Evolutionary conservation across 495 filamentous ascomycete species (phyloP).

Genomic region (Penicillium angulare): DNA sequence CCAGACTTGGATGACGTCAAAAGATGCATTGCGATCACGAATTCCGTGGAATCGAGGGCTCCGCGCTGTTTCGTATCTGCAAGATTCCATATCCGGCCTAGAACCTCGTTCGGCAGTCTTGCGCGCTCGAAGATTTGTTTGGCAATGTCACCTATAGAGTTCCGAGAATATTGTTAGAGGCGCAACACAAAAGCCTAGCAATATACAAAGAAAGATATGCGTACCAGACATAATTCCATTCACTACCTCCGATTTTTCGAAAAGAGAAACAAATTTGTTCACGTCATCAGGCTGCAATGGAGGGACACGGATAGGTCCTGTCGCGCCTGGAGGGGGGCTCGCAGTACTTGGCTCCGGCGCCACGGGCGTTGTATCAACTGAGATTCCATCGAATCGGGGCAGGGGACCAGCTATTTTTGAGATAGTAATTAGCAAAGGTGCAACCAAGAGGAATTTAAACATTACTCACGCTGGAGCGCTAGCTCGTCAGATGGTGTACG

Average conservation of each 20-base stretch:
- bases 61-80: slow-evolving; percentile 91
- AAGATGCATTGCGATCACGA: slow-evolving; percentile 98
- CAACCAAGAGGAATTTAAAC: not conserved
- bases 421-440: not conserved
- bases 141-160: slow-evolving; percentile 65
- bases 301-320: slow-evolving; percentile 81
- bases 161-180: not conserved
- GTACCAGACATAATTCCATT: slow-evolving; percentile 79
- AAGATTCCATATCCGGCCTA: slow-evolving; percentile 93
- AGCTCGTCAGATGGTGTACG: slow-evolving; percentile 77
- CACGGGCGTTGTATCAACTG: slow-evolving; percentile 42
- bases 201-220: not conserved
- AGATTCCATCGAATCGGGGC: slow-evolving; percentile 80
- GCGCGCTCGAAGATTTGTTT: slow-evolving; percentile 95
- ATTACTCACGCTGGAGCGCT: slow-evolving; percentile 58
- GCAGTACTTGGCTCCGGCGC: slow-evolving; percentile 40
- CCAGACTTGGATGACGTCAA: slow-evolving; percentile 87
- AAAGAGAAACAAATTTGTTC: slow-evolving; percentile 77
- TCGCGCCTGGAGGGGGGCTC: slow-evolving; percentile 63
- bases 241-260: slow-evolving; percentile 79
- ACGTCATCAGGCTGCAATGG: slow-evolving; percentile 87
- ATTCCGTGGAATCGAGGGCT: slow-evolving; percentile 83
- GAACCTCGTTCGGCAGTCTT: slow-evolving; percentile 80
- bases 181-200: not conserved
- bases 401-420: slow-evolving; percentile 71